These are phyloP conservation scores for Termitomyces sp. DNA, from an alignment of 768 basidiomycete genomes.

Conservation along the genomic window DNA sequence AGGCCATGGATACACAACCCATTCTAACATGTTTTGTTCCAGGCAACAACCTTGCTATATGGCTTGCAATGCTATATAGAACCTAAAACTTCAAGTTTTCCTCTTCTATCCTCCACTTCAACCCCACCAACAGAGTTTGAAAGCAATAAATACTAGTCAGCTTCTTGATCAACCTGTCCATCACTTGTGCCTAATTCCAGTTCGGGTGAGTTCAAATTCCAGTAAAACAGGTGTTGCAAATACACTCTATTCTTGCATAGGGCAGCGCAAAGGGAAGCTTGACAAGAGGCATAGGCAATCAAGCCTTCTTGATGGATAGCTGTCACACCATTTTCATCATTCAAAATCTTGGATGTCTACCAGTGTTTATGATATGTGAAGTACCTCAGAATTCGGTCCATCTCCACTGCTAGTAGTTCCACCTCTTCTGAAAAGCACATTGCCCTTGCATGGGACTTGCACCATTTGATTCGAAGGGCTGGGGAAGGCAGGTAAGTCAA, in stretches of 20 bases:
- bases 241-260: not conserved
- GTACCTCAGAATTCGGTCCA: not conserved
- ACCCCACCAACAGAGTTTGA: too few relatives aligned
- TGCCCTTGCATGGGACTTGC: conserved; percentile 3
- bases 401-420: conserved; percentile 2
- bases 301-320: not conserved
- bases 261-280: not conserved
- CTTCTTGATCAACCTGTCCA: too few relatives aligned
- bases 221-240: too few relatives aligned
- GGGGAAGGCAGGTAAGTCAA: not conserved
- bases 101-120: too few relatives aligned
- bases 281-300: not conserved
- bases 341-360: not conserved
- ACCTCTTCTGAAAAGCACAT: conserved; percentile 3
- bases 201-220: too few relatives aligned
- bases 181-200: too few relatives aligned
- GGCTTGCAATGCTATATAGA: too few relatives aligned
- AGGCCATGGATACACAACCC: too few relatives aligned
- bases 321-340: not conserved
- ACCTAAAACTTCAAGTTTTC: too few relatives aligned
- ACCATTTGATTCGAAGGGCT: conserved; percentile 9
- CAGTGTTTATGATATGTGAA: not conserved
- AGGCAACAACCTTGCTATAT: too few relatives aligned
- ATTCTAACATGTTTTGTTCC: too few relatives aligned
- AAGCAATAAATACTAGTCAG: too few relatives aligned